Percentiles rank a stretch among this genome's conserved stretches.
These are phyloP conservation scores for Solanum tarijense DNA, from an alignment of 257 asterid genomes.

Conservation along the genomic window DNA sequence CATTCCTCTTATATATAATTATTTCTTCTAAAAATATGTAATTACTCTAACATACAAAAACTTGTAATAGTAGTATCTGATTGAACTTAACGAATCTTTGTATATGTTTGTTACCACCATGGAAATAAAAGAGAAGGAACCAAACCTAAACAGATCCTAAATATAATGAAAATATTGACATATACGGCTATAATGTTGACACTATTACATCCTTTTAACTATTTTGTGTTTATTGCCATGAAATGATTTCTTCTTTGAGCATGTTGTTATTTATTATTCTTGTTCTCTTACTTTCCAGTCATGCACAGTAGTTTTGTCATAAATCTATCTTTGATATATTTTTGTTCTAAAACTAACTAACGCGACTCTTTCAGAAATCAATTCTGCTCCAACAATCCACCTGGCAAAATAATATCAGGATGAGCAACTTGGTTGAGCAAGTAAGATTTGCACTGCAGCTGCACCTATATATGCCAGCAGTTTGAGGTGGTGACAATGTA, in stretches of 20 bases:
- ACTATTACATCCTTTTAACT: neutral
- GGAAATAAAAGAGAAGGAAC: neutral
- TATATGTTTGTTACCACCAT: neutral
- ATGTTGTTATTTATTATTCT: neutral
- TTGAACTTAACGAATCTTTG: neutral
- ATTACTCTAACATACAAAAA: neutral
- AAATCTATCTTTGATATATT: neutral
- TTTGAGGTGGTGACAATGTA: neutral
- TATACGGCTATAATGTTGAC: neutral
- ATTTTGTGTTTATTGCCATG: neutral
- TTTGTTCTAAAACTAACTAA: neutral
- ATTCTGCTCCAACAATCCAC: conserved; percentile 80
- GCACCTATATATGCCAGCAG: neutral
- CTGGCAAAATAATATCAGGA: conserved; percentile 90
- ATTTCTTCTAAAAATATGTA: neutral
- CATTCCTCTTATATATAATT: neutral
- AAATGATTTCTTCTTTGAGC: neutral
- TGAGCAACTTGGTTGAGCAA: conserved; percentile 94
- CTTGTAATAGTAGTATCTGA: neutral
- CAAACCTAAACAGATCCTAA: neutral
- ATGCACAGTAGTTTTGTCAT: neutral
- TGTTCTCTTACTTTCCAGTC: neutral
- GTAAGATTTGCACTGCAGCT: conserved; percentile 35
- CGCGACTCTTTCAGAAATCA: conserved; percentile 55
- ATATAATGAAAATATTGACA: neutral